Evolutionary conservation across 148 eudicot species (phyloP), one percentile per base, ranked within the genome.

Genomic region (Amaranthus hypochondriacus): DNA sequence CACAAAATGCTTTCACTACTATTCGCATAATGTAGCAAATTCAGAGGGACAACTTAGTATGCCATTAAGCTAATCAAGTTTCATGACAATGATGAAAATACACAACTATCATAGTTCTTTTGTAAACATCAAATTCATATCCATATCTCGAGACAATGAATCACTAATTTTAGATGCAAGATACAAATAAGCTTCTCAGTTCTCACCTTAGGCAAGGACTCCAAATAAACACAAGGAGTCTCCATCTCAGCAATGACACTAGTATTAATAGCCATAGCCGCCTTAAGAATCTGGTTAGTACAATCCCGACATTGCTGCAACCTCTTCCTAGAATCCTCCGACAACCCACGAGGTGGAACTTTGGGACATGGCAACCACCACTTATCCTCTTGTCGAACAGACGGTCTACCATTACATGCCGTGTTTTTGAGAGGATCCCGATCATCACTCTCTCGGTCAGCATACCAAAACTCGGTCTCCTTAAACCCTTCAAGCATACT

Each of bases 311-410:
- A 90, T 72, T 87, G 99, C 74, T 89, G 97, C 81, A 95, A 78
- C 80, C 81, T 89, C 85, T 90, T 95, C 88, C 99, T 89, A 0
- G 83, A 83, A 3, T 89, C 91, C 69, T 88, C 94, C 0, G 99
- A 90, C 74, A 92, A 72, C 12, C 99, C 99, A 75, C 80, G 82
- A 1, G 83, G 77, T 61, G 97, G 96, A 78, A 90, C 90, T 71
- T 90, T 90, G 0, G 97, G 99, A 73, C 78, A 89, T 0, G 99
- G 99, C 70, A 95, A 84, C 99, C 99, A 95, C 99, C 99, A 95
- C 77, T 95, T 95, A 77, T 95, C 99, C 79, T 90, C 97, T 81
- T 91, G 96, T 68, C 96, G 80, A 62, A 95, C 84, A 12, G 97
- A 90, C n/a, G 90, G 97, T 71, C 99, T 81, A 44, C 87, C 90